phyloP scores from a whole-genome alignment of 176 grass and related monocot genomes.

The Phoenix roebelenii region DNA sequence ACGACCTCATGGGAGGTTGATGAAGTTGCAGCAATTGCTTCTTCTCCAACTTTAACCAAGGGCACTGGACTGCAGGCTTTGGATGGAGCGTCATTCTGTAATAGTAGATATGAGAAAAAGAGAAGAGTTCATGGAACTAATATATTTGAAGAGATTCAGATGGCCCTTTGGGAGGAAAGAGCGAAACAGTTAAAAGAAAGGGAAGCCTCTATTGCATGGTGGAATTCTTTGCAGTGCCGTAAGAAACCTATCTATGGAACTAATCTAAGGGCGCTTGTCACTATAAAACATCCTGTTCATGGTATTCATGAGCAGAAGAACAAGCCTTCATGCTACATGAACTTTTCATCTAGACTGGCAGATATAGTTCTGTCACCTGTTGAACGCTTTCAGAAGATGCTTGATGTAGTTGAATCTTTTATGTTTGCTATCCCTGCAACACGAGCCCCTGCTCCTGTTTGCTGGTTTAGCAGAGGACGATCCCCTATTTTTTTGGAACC shows the following conservation, averaged over 20 bases:
- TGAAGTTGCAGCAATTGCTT: conserved; percentile 38
- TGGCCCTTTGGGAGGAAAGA: conserved; percentile 70
- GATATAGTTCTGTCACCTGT: conserved; percentile 68
- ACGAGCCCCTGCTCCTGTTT: conserved; percentile 60
- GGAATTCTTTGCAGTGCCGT: conserved; percentile 74
- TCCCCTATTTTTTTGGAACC: conserved; percentile 65
- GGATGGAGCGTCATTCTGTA: conserved; percentile 1
- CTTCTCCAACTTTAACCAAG: conserved; percentile 26
- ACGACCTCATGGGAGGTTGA: conserved; percentile 82
- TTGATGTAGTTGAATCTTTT: conserved; percentile 83
- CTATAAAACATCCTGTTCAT: conserved; percentile 57
- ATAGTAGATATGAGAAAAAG: conserved; percentile 28
- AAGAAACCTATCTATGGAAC: conserved; percentile 88
- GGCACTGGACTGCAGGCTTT: conserved; percentile 17
- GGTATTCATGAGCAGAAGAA: conserved; percentile 73
- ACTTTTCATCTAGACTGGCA: conserved; percentile 67
- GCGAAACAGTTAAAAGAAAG: conserved; percentile 68
- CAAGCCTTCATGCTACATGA: conserved; percentile 62
- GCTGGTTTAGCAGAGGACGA: conserved; percentile 70
- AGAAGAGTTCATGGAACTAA: conserved; percentile 33
- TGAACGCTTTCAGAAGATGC: conserved; percentile 72
- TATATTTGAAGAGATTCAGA: conserved; percentile 93
- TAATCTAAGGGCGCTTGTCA: conserved; percentile 60
- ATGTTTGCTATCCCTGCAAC: conserved; percentile 94
- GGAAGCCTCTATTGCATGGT: conserved; percentile 74